Evolutionary conservation across 129 eudicot genomes (phyloP), one percentile per base, ranked within the genome.

Genomic region (Ambrosia artemisiifolia): DNA sequence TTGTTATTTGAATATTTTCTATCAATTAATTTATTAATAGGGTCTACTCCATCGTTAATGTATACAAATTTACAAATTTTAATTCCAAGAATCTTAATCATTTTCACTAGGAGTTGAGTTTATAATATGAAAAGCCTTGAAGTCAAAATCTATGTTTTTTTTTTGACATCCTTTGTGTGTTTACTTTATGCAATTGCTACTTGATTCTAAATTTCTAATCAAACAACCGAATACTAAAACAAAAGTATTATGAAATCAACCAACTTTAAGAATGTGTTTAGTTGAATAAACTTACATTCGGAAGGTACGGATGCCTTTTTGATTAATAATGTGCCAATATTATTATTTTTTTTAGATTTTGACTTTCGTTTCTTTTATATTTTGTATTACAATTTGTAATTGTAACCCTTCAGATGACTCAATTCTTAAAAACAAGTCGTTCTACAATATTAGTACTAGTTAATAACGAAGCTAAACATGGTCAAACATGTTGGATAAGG

Each of bases 161-260:
- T 63, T 36, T 68, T 49, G 34, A 11, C 24, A 32, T 49, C 2
- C 11, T 19, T 12, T 6, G 19, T 38, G 64, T 14, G 66, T 12
- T 71, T 54, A 38, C 66, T 55, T 55, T 70, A 14, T 7, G 13
- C 56, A 14, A 19, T 36, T 70, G 49, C 75, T 12, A 70, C 53
- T 19, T 70, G 66, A 71, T 38, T 71, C 51, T 46, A 35, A 24
- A 54, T 55, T 38, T 71, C 51, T 46, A 35, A 24, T 43, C 43
- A 42, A 5, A 9, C 50, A 51, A 6, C 30, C 12, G 14, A 18
- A 18, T 19, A 40, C 11, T 42, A 20, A 70, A 68, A n/a, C 7
- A 16, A 68, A 30, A 49, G 54, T 10, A 35, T n/a, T 30, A 68
- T n/a, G 3, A 12, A 54, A 53, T 42, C 40, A 33, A 53, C 71